Base-by-base conservation (phyloP, 768 basidiomycete genomes). In the Pisolithus orientalis region DNA sequence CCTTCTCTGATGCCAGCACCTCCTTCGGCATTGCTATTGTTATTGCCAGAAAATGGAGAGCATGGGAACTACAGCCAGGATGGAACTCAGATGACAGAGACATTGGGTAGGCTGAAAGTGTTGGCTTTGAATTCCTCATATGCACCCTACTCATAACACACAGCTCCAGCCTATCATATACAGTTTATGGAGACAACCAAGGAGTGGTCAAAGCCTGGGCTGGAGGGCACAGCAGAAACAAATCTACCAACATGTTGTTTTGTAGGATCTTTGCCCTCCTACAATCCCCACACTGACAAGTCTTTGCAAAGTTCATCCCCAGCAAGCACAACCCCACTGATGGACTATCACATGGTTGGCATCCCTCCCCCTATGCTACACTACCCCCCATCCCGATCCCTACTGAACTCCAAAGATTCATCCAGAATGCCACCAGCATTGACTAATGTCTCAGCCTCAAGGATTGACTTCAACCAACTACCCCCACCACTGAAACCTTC, bases 1-100 rank as follows among this genome's bases (percentile, higher is more conserved):
- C 74, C 0, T 78, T 59, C 65, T 78, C 71, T 1, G 71, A 78
- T 55, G 74, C 74, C 2, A 75, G 72, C 61, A 67, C 66, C 1
- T 60, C 54, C 0, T 44, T 62, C 9, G 69, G 74, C 1, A 68
- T 75, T 34, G 68, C 62, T 1, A 68, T 76, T 53, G 51, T 53
- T 38, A 64, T 73, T 40, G 52, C 56, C 1, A 48, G 53, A 11
- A 11, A 43, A 1, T 72, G 71, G 73, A 40, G 68, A 25, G 70
- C 68, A 3, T 72, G 68, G 64, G 10, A 58, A 8, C 64, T 72
- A 11, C 39, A 60, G 8, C 60, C 57, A 9, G 64, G 63, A 0
- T 75, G 72, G 72, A 64, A 39, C 32, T 10, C 3, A 34, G 52
- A 2, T 54, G 62, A 29, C 38, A 28, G 67, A 2, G 72, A 77